A percentile compares a stretch with the other conserved stretches of the same genome.
Evolutionary conservation across 345 rosid species (phyloP).

Genomic region (Excoecaria cochinchinensis): DNA sequence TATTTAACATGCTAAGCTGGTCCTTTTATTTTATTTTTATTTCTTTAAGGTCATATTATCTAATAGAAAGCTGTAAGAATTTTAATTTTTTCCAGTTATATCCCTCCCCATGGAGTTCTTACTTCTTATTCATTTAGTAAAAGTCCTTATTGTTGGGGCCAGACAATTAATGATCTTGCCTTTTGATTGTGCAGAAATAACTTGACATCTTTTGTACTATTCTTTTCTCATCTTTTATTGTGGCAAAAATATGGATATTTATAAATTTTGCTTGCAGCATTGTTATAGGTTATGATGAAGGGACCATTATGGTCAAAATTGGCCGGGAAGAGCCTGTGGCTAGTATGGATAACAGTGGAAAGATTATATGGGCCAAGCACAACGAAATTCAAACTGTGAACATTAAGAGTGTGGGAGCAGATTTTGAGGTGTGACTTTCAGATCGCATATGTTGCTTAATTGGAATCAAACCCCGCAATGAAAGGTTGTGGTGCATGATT

Average conservation of each 20-base stretch:
- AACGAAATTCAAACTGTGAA: slow-evolving; percentile 99
- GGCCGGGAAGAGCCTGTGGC: slow-evolving; percentile 99
- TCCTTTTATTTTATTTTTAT: too few species aligned
- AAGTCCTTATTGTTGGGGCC: not conserved
- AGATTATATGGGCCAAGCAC: slow-evolving; percentile 99
- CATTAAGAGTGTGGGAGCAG: slow-evolving; percentile 95
- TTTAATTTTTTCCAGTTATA: not conserved
- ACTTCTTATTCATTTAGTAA: not conserved
- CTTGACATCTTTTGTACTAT: slow-evolving; percentile 2
- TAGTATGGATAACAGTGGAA: slow-evolving; percentile 98
- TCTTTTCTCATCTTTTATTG: not conserved
- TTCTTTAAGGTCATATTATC: too few species aligned
- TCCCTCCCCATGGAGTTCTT: not conserved
- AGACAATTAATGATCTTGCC: not conserved
- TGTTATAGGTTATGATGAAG: slow-evolving; percentile 99
- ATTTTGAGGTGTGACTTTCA: slow-evolving; percentile 66
- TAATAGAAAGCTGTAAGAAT: not conserved
- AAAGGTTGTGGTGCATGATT: slow-evolving; percentile 19
- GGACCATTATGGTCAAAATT: slow-evolving; percentile 98
- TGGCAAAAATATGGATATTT: not conserved
- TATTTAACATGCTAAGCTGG: too few species aligned
- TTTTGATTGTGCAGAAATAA: not conserved
- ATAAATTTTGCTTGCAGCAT: slow-evolving; percentile 48
- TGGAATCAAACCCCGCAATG: not conserved
- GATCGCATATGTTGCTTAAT: slow-evolving; percentile 8